Conservation (phyloP, 176 grass and related monocot species). For the Ananas comosus region DNA sequence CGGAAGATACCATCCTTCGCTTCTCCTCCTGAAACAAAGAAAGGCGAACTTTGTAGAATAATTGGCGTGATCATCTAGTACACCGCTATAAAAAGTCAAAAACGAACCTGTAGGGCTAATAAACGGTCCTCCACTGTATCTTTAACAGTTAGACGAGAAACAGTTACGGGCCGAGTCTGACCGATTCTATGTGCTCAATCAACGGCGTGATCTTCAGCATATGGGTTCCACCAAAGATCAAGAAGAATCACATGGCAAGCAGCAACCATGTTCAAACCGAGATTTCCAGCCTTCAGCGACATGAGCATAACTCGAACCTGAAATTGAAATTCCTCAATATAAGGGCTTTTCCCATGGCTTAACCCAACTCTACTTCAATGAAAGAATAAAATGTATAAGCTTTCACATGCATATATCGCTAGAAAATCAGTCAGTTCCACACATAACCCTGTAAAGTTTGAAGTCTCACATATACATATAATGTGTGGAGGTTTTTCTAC, state of each 20-base stretch:
- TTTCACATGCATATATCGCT: no score
- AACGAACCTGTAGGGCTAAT: slow-evolving; percentile 75
- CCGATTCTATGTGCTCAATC: slow-evolving; percentile 87
- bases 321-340: neutral
- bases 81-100: neutral
- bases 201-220: slow-evolving; percentile 81
- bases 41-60: neutral
- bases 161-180: slow-evolving; percentile 74
- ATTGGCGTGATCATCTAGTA: neutral
- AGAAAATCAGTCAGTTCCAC: no score
- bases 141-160: slow-evolving; percentile 62
- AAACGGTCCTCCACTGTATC: slow-evolving; percentile 90
- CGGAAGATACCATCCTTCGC: slow-evolving; percentile 81
- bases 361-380: no score
- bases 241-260: slow-evolving; percentile 91
- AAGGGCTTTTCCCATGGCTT: neutral
- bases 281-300: slow-evolving; percentile 87
- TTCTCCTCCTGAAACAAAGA: slow-evolving; percentile 68
- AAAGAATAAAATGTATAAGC: no score
- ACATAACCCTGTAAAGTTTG: no score
- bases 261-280: slow-evolving; percentile 90
- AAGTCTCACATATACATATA: no score
- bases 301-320: slow-evolving; percentile 91
- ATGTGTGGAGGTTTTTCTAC: no score
- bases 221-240: slow-evolving; percentile 95